Evolutionary conservation across 192 early-diverging fungal genomes (phyloP).

Genomic region (Funneliformis geosporum): DNA sequence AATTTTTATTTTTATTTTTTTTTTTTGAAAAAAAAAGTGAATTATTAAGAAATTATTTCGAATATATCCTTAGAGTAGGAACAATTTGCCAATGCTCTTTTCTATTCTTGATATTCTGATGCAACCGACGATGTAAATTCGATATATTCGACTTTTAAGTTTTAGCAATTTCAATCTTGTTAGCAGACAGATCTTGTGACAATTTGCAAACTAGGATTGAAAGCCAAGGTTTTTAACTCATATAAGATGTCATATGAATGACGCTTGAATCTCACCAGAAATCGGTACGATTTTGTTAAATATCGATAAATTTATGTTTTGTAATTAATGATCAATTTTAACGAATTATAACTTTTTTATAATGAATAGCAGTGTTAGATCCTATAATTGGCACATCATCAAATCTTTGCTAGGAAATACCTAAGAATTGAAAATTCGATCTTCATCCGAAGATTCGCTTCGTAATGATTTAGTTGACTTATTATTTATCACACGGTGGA

Average conservation of each 20-base stretch:
- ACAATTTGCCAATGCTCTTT: slow-evolving; percentile 99
- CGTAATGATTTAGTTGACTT: slow-evolving; percentile 95
- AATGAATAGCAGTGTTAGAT: slow-evolving; percentile 72
- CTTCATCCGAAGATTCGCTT: slow-evolving; percentile 98
- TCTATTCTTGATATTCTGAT: too few relatives aligned
- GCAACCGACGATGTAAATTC: too few relatives aligned
- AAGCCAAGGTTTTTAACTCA: slow-evolving; percentile 98
- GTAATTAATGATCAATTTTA: not conserved
- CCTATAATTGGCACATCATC: slow-evolving; percentile 98
- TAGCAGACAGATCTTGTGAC: slow-evolving; percentile 84
- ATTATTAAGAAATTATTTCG: too few relatives aligned
- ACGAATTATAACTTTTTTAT: not conserved
- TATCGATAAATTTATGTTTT: not conserved
- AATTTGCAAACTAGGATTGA: slow-evolving; percentile 89
- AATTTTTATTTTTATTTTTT: too few relatives aligned
- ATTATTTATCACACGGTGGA: slow-evolving; percentile 96
- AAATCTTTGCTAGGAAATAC: slow-evolving; percentile 90
- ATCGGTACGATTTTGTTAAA: slow-evolving; percentile 51
- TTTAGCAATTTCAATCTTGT: too few relatives aligned
- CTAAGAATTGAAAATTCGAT: slow-evolving; percentile 91
- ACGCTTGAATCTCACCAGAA: slow-evolving; percentile 92
- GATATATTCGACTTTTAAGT: too few relatives aligned
- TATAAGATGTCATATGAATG: slow-evolving; percentile 98
- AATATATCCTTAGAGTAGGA: slow-evolving; percentile 82
- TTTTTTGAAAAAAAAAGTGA: too few relatives aligned